phyloP scores from a whole-genome alignment of 2,329 filamentous ascomycete species.

The Curvularia eragrostidis region DNA sequence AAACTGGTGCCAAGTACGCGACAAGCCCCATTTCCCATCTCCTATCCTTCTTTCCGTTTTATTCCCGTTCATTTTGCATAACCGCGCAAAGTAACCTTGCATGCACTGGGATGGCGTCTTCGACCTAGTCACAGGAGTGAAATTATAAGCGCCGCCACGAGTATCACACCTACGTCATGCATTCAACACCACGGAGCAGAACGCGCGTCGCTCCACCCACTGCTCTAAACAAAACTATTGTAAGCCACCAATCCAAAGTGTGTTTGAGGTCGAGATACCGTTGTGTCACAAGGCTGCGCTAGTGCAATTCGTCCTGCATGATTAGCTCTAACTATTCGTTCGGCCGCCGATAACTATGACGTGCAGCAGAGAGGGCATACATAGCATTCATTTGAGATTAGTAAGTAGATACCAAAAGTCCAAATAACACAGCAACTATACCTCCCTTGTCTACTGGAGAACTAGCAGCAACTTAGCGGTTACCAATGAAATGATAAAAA shows the following conservation, averaged over 20 bases:
- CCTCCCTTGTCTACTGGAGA: neutral
- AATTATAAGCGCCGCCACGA: neutral
- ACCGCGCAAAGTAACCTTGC: neutral
- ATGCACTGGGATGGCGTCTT: neutral
- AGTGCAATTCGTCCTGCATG: no score
- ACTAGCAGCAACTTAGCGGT: neutral
- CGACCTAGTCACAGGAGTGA: neutral
- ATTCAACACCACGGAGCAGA: neutral
- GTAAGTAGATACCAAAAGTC: neutral
- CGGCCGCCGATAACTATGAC: no score
- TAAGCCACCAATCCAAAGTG: neutral
- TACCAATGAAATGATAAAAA: no score
- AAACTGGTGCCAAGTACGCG: neutral
- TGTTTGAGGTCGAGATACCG: neutral
- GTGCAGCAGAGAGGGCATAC: neutral
- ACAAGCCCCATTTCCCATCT: neutral
- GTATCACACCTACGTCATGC: neutral
- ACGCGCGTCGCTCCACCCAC: neutral
- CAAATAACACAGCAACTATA: neutral
- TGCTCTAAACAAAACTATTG: neutral
- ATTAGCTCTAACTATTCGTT: no score
- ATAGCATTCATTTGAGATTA: neutral
- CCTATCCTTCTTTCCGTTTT: neutral
- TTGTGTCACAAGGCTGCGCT: neutral
- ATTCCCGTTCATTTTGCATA: neutral